phyloP scores from a whole-genome alignment of 495 filamentous ascomycete species.

The Pyrenopolyporus hunteri region DNA sequence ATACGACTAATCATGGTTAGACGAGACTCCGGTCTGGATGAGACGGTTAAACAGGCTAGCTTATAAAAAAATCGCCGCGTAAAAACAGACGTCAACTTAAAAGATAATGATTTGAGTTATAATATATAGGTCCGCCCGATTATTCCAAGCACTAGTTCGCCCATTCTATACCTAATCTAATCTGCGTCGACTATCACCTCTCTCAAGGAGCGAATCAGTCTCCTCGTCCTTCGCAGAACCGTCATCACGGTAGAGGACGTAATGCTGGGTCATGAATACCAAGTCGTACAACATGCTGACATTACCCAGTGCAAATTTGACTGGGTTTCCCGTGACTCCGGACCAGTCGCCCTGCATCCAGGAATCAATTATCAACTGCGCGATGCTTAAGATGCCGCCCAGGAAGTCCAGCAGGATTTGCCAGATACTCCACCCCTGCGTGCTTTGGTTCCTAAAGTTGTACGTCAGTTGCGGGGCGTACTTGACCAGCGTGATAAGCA shows the following conservation, averaged over 20 bases:
- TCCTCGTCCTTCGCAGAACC: conserved; percentile 38
- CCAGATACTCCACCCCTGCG: conserved; percentile 82
- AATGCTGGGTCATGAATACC: conserved; percentile 88
- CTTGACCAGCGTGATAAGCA: conserved; percentile 87
- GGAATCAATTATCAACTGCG: conserved; percentile 83
- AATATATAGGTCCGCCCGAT: neutral
- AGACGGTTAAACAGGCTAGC: no score
- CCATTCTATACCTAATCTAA: conserved; percentile 35
- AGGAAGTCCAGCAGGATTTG: conserved; percentile 85
- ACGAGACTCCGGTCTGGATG: no score
- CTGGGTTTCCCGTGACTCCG: conserved; percentile 87
- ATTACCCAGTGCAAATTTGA: conserved; percentile 85
- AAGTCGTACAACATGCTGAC: conserved; percentile 85
- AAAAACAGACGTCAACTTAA: no score
- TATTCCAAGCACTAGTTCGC: neutral
- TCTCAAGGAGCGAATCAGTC: conserved; percentile 45
- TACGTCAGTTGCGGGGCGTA: conserved; percentile 85
- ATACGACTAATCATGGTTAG: no score
- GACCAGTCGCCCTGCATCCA: conserved; percentile 86
- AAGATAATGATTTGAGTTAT: no score
- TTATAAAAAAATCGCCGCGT: no score
- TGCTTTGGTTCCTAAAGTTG: conserved; percentile 84
- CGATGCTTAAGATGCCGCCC: conserved; percentile 81
- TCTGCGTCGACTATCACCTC: conserved; percentile 44
- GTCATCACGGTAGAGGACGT: conserved; percentile 67